A percentile compares a stretch with the other conserved stretches of the same genome.
Conservation (phyloP, 2,329 filamentous ascomycete species). For the Tolypocladium tundrense region DNA sequence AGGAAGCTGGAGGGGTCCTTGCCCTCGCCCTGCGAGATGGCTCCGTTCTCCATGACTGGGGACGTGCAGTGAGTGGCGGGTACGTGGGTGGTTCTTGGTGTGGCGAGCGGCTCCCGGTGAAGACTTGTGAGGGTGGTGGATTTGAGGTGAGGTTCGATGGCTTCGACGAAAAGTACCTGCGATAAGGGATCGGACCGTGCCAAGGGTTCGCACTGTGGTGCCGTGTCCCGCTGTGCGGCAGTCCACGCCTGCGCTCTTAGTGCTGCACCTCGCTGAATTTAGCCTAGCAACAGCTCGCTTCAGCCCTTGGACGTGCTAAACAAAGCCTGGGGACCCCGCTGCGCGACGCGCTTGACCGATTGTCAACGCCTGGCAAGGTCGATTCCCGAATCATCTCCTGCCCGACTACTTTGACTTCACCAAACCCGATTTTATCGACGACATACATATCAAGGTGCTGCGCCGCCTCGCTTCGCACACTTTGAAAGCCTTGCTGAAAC, state of each 20-base stretch:
- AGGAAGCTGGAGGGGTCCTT: slow-evolving; percentile 92
- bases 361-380: not conserved
- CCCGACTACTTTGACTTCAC: not conserved
- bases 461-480: not conserved
- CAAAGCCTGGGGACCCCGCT: not conserved
- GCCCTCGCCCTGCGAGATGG: slow-evolving; percentile 53
- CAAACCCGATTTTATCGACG: not conserved
- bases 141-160: not conserved
- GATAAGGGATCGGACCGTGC: not conserved
- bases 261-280: not conserved
- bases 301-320: not conserved
- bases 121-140: not conserved
- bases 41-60: slow-evolving; percentile 62
- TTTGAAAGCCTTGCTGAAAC: not conserved
- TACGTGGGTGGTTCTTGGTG: not conserved
- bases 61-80: not conserved
- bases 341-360: not conserved
- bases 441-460: not conserved
- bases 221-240: not conserved
- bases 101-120: not conserved
- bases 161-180: not conserved
- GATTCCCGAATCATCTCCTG: not conserved
- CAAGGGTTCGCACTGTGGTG: not conserved
- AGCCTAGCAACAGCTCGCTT: not conserved
- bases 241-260: not conserved